Conservation (phyloP, 805 yeast genomes). For the Yamadazyma ubonensis region DNA sequence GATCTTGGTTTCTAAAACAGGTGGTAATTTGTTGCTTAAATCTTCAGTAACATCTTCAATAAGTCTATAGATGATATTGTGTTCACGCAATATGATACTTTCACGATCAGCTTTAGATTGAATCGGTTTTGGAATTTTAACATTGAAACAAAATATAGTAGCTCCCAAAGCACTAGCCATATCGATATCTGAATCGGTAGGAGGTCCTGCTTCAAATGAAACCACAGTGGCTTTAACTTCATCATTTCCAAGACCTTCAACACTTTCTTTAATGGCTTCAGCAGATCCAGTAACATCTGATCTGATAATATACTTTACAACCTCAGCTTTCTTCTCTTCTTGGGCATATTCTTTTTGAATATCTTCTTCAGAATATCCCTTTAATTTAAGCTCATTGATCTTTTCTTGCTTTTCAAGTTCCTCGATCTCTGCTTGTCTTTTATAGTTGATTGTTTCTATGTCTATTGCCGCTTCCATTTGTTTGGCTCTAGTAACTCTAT, state of each 20-base stretch:
- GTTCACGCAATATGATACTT: constrained; percentile 59
- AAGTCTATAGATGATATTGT: constrained; percentile 82
- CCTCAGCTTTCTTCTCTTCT: constrained; percentile 20
- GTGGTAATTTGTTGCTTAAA: constrained; percentile 59
- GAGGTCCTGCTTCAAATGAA: constrained; percentile 75
- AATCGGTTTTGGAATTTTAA: constrained; percentile 64
- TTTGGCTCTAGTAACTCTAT: constrained; percentile 55
- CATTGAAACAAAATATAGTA: constrained; percentile 73
- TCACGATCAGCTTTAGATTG: constrained; percentile 54
- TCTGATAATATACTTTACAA: constrained; percentile 66
- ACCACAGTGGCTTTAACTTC: constrained; percentile 74
- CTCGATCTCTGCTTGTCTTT: constrained; percentile 54
- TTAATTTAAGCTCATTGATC: constrained; percentile 54
- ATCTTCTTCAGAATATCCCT: constrained; percentile 58
- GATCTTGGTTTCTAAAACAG: constrained; percentile 64
- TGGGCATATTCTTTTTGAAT: constrained; percentile 28
- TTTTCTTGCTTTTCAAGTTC: constrained; percentile 53
- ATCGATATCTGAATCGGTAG: constrained; percentile 48
- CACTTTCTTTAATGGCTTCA: constrained; percentile 86
- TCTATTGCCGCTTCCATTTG: constrained; percentile 58
- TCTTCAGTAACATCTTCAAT: constrained; percentile 77
- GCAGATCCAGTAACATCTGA: constrained; percentile 95
- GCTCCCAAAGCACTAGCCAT: constrained; percentile 52
- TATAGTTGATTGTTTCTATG: constrained; percentile 68
- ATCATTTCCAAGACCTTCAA: constrained; percentile 80